Conservation (phyloP, 208 protist genomes). For the Leishmania major region DNA sequence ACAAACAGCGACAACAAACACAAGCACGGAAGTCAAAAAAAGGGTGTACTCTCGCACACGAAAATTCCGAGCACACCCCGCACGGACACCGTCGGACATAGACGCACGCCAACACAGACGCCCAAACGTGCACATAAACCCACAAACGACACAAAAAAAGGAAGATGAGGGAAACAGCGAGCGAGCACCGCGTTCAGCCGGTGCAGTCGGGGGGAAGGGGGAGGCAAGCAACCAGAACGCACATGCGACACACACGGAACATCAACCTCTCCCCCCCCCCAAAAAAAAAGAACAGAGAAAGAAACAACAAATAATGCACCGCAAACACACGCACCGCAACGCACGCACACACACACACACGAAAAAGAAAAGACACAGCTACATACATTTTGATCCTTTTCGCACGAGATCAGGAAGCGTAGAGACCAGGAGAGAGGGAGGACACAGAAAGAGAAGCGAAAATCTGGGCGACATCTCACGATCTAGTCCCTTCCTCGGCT, state of each 20-base stretch:
- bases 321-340: neutral
- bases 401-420: neutral
- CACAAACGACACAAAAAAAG: neutral
- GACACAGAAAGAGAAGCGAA: neutral
- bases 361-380: neutral
- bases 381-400: neutral
- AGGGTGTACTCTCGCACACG: too few relatives aligned
- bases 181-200: neutral
- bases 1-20: neutral
- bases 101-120: neutral
- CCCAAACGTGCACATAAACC: neutral
- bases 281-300: neutral
- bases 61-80: neutral
- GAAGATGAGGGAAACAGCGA: neutral
- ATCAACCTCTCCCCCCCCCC: neutral
- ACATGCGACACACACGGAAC: neutral
- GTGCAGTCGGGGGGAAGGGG: neutral
- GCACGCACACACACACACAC: conserved; percentile 1
- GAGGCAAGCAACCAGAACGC: neutral
- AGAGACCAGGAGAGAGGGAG: neutral
- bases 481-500: neutral
- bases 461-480: neutral
- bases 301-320: neutral
- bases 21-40: neutral
- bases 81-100: neutral